Percentiles rank a stretch among this genome's conserved stretches.
Conservation (phyloP, 495 filamentous ascomycete genomes). For the Penicillium flavigenum region DNA sequence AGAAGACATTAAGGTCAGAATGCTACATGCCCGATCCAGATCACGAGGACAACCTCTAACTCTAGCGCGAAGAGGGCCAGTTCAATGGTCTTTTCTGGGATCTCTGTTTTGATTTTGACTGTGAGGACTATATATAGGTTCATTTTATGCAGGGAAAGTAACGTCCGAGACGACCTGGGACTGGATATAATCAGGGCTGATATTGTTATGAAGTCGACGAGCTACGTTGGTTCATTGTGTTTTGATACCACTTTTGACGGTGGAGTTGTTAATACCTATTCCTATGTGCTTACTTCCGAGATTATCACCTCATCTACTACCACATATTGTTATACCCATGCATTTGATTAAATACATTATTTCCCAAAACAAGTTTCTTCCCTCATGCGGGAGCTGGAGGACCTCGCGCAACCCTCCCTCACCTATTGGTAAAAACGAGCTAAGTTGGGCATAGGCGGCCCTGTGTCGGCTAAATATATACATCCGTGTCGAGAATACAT, state of each 20-base stretch:
- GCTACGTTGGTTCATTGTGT: neutral
- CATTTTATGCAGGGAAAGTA: neutral
- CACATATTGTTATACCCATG: neutral
- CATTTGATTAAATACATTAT: neutral
- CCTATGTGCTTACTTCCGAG: neutral
- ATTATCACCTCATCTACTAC: neutral
- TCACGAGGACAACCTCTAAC: neutral
- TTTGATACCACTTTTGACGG: neutral
- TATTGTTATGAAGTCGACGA: slow-evolving; percentile 3
- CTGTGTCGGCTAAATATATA: no score
- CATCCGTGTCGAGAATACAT: no score
- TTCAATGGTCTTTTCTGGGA: neutral
- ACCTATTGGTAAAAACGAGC: neutral
- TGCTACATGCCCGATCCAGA: neutral
- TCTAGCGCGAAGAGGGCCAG: neutral
- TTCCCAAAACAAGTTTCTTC: neutral
- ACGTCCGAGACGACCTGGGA: neutral
- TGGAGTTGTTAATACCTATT: neutral
- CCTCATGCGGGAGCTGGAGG: neutral
- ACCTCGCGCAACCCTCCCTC: neutral
- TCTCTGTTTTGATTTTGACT: slow-evolving; percentile 1
- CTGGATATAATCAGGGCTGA: slow-evolving; percentile 5
- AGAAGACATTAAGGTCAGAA: neutral
- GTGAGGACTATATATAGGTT: neutral
- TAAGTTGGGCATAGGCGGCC: no score